These are phyloP conservation scores for Chrysopogon serrulatus DNA, from an alignment of 176 grass and related monocot species.

Conservation along the genomic window DNA sequence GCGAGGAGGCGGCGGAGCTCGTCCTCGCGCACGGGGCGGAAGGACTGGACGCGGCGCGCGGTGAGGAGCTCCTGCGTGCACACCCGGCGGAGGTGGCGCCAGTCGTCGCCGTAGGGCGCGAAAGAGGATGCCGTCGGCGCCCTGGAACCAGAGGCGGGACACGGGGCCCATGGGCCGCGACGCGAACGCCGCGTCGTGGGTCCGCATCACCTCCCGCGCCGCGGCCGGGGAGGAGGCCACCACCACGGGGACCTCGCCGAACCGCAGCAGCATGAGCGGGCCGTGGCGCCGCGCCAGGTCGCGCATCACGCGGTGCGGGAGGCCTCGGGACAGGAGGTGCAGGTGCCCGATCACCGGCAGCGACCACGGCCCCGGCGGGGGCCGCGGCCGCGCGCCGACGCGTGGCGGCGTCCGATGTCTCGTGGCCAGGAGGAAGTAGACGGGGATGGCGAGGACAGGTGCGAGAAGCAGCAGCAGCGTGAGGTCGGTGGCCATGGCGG, in stretches of 20 bases:
- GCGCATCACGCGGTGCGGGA: constrained; percentile 44
- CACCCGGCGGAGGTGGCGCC: constrained; percentile 42
- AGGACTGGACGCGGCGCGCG: constrained; percentile 20
- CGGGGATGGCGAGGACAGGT: neutral
- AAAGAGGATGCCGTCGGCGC: constrained; percentile 44
- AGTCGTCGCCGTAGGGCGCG: constrained; percentile 46
- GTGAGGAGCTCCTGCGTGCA: constrained; percentile 26
- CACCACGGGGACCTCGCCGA: constrained; percentile 41
- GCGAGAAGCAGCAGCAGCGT: neutral
- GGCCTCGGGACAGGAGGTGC: constrained; percentile 38
- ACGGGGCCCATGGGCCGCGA: constrained; percentile 26
- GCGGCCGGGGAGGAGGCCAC: constrained; percentile 42
- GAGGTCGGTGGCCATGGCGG: neutral
- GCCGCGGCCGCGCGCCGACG: neutral
- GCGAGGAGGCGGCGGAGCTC: constrained; percentile 29
- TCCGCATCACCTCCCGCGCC: constrained; percentile 59
- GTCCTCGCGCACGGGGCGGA: constrained; percentile 13
- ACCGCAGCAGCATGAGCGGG: constrained; percentile 55
- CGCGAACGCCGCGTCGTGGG: constrained; percentile 52
- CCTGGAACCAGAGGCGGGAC: constrained; percentile 9
- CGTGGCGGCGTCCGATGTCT: neutral
- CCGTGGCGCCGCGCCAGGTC: constrained; percentile 35
- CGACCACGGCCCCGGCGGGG: constrained; percentile 25
- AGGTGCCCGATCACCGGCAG: constrained; percentile 57
- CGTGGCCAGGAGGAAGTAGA: neutral